phyloP scores from a whole-genome alignment of 2,329 filamentous ascomycete species.

The Pseudogymnoascus sp. region DNA sequence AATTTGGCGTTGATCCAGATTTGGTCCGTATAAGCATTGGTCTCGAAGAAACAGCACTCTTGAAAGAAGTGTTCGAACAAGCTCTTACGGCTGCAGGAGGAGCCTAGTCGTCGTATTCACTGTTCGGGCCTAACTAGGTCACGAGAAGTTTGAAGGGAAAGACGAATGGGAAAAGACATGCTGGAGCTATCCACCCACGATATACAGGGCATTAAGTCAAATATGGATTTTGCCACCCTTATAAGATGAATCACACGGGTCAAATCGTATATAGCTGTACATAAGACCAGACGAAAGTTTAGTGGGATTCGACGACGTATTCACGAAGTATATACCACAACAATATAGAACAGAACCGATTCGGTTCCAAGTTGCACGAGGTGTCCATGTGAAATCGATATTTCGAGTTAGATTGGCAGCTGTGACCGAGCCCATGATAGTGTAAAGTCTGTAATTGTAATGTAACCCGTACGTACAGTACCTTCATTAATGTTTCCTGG shows the following conservation, averaged over 20 bases:
- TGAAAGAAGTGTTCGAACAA: constrained; percentile 54
- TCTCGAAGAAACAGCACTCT: constrained; percentile 63
- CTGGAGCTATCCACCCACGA: background rate
- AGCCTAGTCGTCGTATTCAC: background rate
- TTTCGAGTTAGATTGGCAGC: background rate
- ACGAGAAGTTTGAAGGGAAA: background rate
- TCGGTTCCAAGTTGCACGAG: background rate
- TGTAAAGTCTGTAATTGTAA: background rate
- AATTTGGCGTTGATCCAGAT: constrained; percentile 72
- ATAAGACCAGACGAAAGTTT: background rate
- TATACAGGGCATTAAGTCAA: background rate
- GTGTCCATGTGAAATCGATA: background rate
- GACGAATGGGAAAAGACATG: background rate
- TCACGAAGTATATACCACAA: background rate
- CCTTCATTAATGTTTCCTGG: background rate
- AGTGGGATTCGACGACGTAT: background rate
- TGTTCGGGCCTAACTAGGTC: background rate
- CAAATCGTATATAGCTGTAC: background rate
- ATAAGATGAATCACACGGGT: background rate
- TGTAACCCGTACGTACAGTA: background rate
- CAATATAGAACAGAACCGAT: background rate
- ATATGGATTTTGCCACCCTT: background rate
- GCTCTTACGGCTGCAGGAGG: constrained; percentile 55
- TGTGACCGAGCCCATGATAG: background rate
- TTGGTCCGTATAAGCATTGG: constrained; percentile 84